Conservation (phyloP, 768 basidiomycete species). For the Rhodotorula graminis region DNA sequence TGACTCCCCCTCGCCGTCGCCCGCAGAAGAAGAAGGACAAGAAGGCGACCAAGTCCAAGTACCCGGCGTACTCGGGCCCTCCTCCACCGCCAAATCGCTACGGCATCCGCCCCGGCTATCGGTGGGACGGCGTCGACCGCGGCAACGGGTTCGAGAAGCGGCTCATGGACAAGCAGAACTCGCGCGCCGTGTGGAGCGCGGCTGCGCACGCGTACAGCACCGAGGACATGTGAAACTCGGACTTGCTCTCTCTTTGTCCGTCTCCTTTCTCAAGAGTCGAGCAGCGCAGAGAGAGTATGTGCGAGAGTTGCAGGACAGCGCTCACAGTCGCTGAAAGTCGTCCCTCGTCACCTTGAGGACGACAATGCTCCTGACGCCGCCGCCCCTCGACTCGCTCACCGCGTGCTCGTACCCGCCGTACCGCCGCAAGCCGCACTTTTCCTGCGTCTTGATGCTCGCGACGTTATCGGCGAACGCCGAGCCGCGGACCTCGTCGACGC, state of each 20-base stretch:
- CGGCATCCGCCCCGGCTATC: constrained; percentile 86
- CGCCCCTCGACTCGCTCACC: constrained; percentile 10
- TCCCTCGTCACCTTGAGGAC: not conserved
- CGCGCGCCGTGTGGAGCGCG: constrained; percentile 61
- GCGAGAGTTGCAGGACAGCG: no score
- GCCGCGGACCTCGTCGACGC: not conserved
- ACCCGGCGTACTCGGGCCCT: constrained; percentile 80
- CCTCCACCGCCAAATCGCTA: constrained; percentile 91
- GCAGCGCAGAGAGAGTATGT: not conserved
- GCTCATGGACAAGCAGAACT: constrained; percentile 75
- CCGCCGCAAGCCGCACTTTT: constrained; percentile 8
- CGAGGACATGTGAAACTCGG: constrained; percentile 25
- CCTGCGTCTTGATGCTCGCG: constrained; percentile 15
- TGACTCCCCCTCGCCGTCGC: not conserved
- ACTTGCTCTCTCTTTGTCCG: not conserved
- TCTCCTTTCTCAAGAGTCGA: no score
- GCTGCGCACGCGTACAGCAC: constrained; percentile 59
- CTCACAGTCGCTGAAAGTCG: not conserved
- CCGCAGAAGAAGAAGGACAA: constrained; percentile 58
- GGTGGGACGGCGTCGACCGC: constrained; percentile 96
- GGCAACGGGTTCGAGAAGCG: constrained; percentile 95
- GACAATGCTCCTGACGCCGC: not conserved
- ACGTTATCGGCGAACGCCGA: constrained; percentile 10
- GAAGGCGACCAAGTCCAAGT: constrained; percentile 56
- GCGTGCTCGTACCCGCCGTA: not conserved